Percentiles rank a stretch among this genome's conserved stretches.
phyloP scores from a whole-genome alignment of 2,329 filamentous ascomycete species.

The Sclerotinia spermophila region DNA sequence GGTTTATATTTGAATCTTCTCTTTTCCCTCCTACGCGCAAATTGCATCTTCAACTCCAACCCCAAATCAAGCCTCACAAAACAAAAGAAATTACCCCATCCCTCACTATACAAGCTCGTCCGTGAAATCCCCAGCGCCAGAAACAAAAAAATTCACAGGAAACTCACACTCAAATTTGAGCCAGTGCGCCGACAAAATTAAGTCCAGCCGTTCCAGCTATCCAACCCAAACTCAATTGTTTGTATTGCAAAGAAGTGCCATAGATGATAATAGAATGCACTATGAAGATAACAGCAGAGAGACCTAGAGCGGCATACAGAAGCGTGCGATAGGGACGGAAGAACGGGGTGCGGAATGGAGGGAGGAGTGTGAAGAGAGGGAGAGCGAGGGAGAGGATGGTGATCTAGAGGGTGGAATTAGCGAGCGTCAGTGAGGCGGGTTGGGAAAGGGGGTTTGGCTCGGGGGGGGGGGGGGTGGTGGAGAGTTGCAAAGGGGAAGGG shows the following conservation, averaged over 20 bases:
- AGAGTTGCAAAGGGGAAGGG: neutral
- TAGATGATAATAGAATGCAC: slow-evolving; percentile 28
- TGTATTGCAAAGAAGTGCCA: slow-evolving; percentile 24
- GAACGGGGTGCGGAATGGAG: slow-evolving; percentile 22
- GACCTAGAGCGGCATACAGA: slow-evolving; percentile 29
- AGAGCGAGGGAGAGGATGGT: neutral
- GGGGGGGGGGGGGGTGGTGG: slow-evolving; percentile 16
- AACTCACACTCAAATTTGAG: slow-evolving; percentile 20
- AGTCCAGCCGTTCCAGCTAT: slow-evolving; percentile 20
- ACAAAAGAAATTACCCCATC: no score
- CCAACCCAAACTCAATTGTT: slow-evolving; percentile 25
- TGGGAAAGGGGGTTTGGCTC: slow-evolving; percentile 22
- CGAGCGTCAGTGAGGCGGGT: slow-evolving; percentile 21
- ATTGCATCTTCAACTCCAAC: no score
- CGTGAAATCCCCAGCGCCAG: neutral
- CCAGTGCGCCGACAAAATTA: slow-evolving; percentile 23
- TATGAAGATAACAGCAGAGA: slow-evolving; percentile 33
- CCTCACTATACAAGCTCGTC: neutral
- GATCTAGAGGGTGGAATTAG: slow-evolving; percentile 29
- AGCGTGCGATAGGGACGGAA: slow-evolving; percentile 28
- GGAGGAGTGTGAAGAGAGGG: slow-evolving; percentile 31
- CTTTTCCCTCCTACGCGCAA: fast-evolving
- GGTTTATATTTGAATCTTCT: neutral
- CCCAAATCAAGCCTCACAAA: fast-evolving
- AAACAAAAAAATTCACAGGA: slow-evolving; percentile 1